These are phyloP conservation scores for Candida broadrunensis DNA, from an alignment of 805 yeast genomes.

Conservation along the genomic window DNA sequence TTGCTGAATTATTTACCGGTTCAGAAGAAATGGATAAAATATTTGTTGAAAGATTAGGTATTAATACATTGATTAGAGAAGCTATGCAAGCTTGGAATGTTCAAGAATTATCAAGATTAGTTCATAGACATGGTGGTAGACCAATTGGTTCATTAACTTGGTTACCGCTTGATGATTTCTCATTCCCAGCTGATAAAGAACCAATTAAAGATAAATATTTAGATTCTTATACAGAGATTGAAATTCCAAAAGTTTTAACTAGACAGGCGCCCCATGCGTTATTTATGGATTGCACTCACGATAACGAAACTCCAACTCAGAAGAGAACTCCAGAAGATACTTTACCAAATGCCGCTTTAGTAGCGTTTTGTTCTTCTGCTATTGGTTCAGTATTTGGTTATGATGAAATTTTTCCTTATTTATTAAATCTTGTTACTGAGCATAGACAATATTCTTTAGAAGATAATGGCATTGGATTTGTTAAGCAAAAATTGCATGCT, in stretches of 20 bases:
- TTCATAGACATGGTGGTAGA: constrained; percentile 91
- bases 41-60: constrained; percentile 87
- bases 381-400: constrained; percentile 93
- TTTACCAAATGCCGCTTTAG: constrained; percentile 90
- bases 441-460: constrained; percentile 55
- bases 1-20: constrained; percentile 92
- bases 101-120: constrained; percentile 77
- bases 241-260: constrained; percentile 62
- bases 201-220: constrained; percentile 23
- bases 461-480: constrained; percentile 68
- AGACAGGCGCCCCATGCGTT: constrained; percentile 86
- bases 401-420: constrained; percentile 85
- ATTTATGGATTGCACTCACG: constrained; percentile 98
- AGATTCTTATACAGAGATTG: constrained; percentile 55
- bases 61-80: constrained; percentile 85
- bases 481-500: constrained; percentile 58
- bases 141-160: constrained; percentile 91
- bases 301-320: constrained; percentile 84
- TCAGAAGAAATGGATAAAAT: constrained; percentile 87
- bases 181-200: constrained; percentile 57
- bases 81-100: constrained; percentile 97
- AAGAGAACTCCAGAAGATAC: constrained; percentile 94
- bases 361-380: constrained; percentile 89
- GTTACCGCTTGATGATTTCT: constrained; percentile 70
- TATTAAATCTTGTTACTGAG: constrained; percentile 80